A percentile compares a stretch with the other conserved stretches of the same genome.
Evolutionary conservation across 1,139 yeast genomes (phyloP).

Genomic region (Protomyces lactucae-debilis): DNA sequence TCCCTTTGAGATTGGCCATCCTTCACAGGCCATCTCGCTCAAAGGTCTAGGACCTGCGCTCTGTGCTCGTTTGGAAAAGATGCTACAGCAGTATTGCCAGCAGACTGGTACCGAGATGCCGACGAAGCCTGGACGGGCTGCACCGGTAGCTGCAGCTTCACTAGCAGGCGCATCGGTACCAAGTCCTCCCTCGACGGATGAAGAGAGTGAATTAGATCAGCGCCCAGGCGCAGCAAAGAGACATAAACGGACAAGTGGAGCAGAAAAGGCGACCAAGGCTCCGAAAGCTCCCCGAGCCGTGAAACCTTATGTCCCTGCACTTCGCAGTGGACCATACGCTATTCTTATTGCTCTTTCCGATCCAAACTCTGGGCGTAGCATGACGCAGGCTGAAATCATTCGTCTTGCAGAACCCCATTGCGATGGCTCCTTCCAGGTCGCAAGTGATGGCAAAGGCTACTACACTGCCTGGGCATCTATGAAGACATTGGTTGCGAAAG

Average conservation of each 20-base stretch:
- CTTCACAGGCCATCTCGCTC: conserved; percentile 50
- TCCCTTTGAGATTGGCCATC: conserved; percentile 47
- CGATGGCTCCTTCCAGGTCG: conserved; percentile 57
- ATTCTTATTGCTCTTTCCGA: conserved; percentile 61
- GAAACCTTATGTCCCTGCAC: conserved; percentile 64
- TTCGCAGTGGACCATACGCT: conserved; percentile 83
- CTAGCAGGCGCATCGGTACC: neutral
- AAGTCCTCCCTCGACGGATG: neutral
- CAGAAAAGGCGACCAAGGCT: conserved; percentile 4
- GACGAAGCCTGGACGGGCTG: conserved; percentile 28
- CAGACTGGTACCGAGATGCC: conserved; percentile 47
- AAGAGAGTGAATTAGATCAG: neutral
- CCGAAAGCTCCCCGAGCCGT: conserved; percentile 31
- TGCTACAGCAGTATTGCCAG: conserved; percentile 48
- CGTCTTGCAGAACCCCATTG: conserved; percentile 57
- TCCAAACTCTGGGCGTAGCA: conserved; percentile 45
- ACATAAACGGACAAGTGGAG: neutral
- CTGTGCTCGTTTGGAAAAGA: conserved; percentile 46
- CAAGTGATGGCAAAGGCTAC: conserved; percentile 45
- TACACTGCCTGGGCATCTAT: conserved; percentile 78
- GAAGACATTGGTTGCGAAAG: conserved; percentile 59
- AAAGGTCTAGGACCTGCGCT: conserved; percentile 63
- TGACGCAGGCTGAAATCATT: conserved; percentile 58
- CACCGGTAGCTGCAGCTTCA: neutral
- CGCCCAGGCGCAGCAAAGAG: conserved; percentile 24